phyloP scores from a whole-genome alignment of 1,284 basidiomycete species.

The Melampsora americana region DNA sequence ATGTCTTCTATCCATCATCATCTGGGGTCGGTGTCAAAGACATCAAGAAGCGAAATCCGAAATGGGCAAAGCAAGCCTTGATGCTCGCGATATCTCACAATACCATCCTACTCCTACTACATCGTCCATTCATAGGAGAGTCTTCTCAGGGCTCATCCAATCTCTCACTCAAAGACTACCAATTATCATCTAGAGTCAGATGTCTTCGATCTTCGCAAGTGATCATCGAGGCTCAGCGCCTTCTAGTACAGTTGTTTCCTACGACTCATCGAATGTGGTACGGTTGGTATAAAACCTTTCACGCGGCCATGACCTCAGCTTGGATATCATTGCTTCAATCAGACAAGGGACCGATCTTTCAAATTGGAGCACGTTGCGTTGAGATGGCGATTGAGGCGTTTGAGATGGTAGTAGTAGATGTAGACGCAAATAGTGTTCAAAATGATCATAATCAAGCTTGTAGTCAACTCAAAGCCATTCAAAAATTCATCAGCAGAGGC shows the following conservation, averaged over 20 bases:
- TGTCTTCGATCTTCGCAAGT: conserved; percentile 35
- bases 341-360: conserved; percentile 16
- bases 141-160: background rate
- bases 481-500: conserved; percentile 20
- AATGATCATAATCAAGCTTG: conserved; percentile 31
- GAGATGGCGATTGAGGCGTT: conserved; percentile 30
- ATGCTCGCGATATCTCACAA: conserved; percentile 33
- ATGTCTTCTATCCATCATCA: conserved; percentile 22
- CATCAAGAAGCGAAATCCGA: conserved; percentile 6
- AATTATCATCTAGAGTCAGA: conserved; percentile 24
- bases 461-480: conserved; percentile 21
- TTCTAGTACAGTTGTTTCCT: conserved; percentile 33
- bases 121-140: conserved; percentile 31
- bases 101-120: conserved; percentile 26
- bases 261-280: conserved; percentile 36
- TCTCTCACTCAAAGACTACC: background rate
- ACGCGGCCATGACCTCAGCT: conserved; percentile 40
- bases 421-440: conserved; percentile 1
- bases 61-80: conserved; percentile 35
- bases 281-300: conserved; percentile 39
- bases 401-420: conserved; percentile 12
- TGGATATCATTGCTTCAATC: conserved; percentile 28
- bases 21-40: conserved; percentile 21
- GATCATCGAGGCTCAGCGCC: conserved; percentile 35
- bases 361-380: conserved; percentile 11